Percentiles rank a stretch among this genome's conserved stretches.
Conservation (phyloP, 1,284 basidiomycete genomes). For the Moesziomyces parantarcticus region DNA sequence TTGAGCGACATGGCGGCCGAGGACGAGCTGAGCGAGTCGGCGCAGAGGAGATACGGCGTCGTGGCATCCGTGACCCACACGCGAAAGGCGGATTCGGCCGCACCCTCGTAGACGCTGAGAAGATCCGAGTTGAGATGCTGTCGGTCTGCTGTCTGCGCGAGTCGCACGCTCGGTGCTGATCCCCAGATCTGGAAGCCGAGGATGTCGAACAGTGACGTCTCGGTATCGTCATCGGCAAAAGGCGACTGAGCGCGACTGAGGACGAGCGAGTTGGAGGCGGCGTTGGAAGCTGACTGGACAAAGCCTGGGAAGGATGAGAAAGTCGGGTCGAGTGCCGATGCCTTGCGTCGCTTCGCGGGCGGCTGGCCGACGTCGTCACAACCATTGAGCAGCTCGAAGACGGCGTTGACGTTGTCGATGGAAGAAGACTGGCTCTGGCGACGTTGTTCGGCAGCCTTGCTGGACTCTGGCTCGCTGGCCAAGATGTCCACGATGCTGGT, state of each 20-base stretch:
- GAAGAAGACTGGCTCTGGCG: neutral
- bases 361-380: neutral
- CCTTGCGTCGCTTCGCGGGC: slow-evolving; percentile 17
- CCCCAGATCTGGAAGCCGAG: slow-evolving; percentile 45
- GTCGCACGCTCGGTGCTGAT: slow-evolving; percentile 23
- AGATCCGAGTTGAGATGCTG: slow-evolving; percentile 35
- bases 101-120: slow-evolving; percentile 38
- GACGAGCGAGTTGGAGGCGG: slow-evolving; percentile 9
- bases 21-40: slow-evolving; percentile 11
- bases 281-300: neutral
- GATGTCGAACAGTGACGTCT: slow-evolving; percentile 24
- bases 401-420: slow-evolving; percentile 27
- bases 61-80: slow-evolving; percentile 42
- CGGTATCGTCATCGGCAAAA: slow-evolving; percentile 4
- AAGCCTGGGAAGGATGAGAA: slow-evolving; percentile 15
- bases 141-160: slow-evolving; percentile 25
- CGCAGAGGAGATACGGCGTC: slow-evolving; percentile 27
- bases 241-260: slow-evolving; percentile 37
- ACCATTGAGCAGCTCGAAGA: slow-evolving; percentile 26
- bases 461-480: neutral
- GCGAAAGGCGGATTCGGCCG: slow-evolving; percentile 36
- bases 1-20: slow-evolving; percentile 33
- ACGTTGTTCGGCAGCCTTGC: neutral
- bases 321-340: neutral
- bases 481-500: neutral